These are phyloP conservation scores for Gracilaria caudata DNA, from an alignment of 23 red algal genomes.

Conservation along the genomic window DNA sequence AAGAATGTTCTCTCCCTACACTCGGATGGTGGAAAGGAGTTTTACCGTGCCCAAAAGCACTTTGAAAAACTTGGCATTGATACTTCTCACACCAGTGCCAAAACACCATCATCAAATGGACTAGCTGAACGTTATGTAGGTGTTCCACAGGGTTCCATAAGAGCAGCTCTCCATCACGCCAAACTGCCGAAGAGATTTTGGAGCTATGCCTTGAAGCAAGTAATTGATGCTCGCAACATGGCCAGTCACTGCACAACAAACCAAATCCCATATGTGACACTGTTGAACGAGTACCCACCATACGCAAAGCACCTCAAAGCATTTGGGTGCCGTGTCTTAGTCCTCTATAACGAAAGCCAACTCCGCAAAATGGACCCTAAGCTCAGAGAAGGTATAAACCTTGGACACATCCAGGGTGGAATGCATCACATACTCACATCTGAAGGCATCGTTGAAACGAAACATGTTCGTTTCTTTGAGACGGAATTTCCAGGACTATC, in stretches of 20 bases:
- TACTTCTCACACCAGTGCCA: background rate
- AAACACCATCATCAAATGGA: constrained; percentile 47
- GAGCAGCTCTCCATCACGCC: constrained; percentile 2
- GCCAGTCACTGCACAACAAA: background rate
- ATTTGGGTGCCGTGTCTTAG: constrained; percentile 29
- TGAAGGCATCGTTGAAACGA: constrained; percentile 13
- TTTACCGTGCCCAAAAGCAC: constrained; percentile 1
- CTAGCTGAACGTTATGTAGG: constrained; percentile 31
- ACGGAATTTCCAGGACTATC: constrained; percentile 23
- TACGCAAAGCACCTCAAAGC: constrained; percentile 17
- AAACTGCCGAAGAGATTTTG: constrained; percentile 7
- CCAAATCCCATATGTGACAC: background rate
- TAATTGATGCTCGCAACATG: background rate
- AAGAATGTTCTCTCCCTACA: constrained; percentile 21
- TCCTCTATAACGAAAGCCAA: background rate
- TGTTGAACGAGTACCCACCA: background rate
- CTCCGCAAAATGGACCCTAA: background rate
- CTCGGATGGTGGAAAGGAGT: constrained; percentile 39
- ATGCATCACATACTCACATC: constrained; percentile 35
- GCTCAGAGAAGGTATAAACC: constrained; percentile 15
- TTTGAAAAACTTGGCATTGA: constrained; percentile 25
- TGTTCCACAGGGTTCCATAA: background rate
- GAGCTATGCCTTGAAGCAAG: constrained; percentile 33
- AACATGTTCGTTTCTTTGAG: constrained; percentile 41
- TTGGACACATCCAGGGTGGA: constrained; percentile 28